Conservation (phyloP, 257 asterid genomes). For the Thymus mandschuricus region DNA sequence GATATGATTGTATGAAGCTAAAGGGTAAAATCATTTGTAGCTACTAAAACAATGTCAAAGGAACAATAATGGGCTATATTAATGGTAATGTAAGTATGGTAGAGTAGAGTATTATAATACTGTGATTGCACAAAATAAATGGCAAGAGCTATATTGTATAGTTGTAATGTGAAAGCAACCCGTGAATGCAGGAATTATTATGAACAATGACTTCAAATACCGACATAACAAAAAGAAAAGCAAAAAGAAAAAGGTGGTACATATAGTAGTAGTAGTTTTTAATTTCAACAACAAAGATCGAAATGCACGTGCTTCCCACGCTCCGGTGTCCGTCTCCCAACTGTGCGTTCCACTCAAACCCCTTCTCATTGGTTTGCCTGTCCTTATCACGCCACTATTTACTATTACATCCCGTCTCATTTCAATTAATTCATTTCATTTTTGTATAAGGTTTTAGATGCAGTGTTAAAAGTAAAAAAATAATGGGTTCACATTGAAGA, state of each 20-base stretch:
- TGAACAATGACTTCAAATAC: conserved; percentile 20
- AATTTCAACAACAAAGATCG: neutral
- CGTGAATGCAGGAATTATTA: conserved; percentile 38
- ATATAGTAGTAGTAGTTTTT: neutral
- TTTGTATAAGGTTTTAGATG: no score
- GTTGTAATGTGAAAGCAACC: conserved; percentile 29
- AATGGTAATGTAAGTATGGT: no score
- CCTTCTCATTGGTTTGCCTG: conserved; percentile 43
- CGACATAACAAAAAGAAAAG: conserved; percentile 14
- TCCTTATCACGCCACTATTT: conserved; percentile 51
- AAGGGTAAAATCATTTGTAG: no score
- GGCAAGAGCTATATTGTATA: no score
- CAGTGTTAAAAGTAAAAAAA: no score
- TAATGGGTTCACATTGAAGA: no score
- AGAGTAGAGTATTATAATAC: no score
- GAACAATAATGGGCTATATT: no score
- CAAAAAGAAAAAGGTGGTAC: neutral
- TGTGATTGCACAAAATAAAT: neutral
- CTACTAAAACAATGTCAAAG: no score
- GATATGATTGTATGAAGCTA: no score
- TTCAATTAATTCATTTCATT: no score
- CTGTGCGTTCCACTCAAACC: conserved; percentile 61
- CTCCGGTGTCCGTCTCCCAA: conserved; percentile 52
- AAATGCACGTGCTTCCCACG: conserved; percentile 52
- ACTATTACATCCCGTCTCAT: no score